Evolutionary conservation across 805 yeast species (phyloP).

Genomic region (Dipodascus geniculatus): DNA sequence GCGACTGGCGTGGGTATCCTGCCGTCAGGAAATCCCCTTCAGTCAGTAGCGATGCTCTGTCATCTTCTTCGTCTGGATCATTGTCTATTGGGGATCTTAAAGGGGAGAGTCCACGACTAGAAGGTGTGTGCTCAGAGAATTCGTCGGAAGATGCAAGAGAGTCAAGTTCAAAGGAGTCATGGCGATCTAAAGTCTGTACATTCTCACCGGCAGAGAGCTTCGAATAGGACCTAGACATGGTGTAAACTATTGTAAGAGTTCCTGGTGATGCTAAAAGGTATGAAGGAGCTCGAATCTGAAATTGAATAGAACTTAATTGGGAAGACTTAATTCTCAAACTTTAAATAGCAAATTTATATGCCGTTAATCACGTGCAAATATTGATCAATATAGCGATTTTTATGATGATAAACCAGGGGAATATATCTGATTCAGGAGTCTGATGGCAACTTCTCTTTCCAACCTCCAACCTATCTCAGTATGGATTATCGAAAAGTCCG

Average conservation of each 20-base stretch:
- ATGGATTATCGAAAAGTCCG: conserved; percentile 19
- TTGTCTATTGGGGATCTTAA: conserved; percentile 12
- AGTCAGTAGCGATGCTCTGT: conserved; percentile 5
- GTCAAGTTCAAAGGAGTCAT: conserved; percentile 24
- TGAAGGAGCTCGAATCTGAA: no score
- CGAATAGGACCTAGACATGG: neutral
- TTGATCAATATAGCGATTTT: no score
- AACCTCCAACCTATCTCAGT: neutral
- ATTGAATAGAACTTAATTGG: no score
- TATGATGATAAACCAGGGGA: no score
- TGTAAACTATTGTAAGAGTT: neutral
- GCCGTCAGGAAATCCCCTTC: conserved; percentile 6
- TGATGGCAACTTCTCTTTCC: no score
- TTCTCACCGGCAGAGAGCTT: neutral
- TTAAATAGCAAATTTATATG: no score
- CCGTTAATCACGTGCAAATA: neutral
- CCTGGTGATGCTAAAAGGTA: neutral
- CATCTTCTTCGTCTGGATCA: conserved; percentile 10
- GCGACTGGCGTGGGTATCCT: conserved; percentile 4
- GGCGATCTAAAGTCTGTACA: neutral
- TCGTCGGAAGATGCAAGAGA: conserved; percentile 23
- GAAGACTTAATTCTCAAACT: no score
- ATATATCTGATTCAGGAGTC: no score
- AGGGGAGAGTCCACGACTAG: conserved; percentile 16
- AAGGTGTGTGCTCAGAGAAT: conserved; percentile 3